Conservation (phyloP, 192 early-diverging fungal genomes). For the Rhizoclosmatium globosum region DNA sequence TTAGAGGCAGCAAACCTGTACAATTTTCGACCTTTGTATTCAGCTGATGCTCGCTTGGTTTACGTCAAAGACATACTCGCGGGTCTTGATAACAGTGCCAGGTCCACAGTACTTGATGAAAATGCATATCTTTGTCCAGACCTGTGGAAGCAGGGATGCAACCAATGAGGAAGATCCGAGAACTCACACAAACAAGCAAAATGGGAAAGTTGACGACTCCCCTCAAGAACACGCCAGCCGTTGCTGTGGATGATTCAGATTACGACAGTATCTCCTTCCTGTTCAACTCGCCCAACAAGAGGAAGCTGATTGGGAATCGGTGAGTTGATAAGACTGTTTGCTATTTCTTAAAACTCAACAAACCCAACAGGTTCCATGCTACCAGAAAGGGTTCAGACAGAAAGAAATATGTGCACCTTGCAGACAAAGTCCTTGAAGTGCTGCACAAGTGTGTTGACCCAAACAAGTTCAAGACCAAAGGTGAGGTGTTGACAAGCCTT, state of each 20-base stretch:
- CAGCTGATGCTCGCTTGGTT: background rate
- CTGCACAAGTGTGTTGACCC: background rate
- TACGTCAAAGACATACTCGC: background rate
- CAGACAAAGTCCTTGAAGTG: background rate
- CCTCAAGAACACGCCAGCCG: background rate
- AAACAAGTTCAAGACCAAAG: background rate
- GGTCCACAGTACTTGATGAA: background rate
- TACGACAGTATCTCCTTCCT: background rate
- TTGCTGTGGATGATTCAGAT: background rate
- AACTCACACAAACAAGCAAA: background rate
- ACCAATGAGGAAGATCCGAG: background rate
- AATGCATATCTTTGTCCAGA: background rate
- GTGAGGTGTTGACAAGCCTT: background rate
- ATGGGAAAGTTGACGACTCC: background rate
- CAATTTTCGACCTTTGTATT: background rate
- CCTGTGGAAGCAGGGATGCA: background rate
- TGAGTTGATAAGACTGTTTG: too few relatives aligned
- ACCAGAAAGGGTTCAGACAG: background rate
- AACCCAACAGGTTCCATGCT: background rate
- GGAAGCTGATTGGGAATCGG: background rate
- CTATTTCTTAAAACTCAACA: background rate
- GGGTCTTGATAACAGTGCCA: background rate
- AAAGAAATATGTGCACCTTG: background rate
- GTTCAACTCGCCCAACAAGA: background rate
- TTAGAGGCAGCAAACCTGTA: background rate